phyloP scores from a whole-genome alignment of 2,329 filamentous ascomycete species.

The Leptographium lundbergii region DNA sequence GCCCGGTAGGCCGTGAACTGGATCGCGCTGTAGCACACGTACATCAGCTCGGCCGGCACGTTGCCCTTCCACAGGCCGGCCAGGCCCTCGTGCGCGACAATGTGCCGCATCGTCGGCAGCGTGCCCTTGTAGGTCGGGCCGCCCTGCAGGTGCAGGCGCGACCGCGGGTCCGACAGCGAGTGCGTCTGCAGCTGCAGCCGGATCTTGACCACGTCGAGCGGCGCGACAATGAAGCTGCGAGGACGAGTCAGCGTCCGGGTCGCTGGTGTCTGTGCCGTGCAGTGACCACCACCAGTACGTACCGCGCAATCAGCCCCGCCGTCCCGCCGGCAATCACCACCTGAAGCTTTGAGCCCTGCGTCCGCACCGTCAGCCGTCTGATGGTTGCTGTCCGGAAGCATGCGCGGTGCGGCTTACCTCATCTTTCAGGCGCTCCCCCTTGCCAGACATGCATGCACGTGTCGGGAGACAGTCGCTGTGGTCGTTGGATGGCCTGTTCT shows the following conservation, averaged over 20 bases:
- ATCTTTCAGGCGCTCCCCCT: slow-evolving; percentile 41
- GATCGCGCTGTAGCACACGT: slow-evolving; percentile 76
- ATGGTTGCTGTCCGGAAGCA: not conserved
- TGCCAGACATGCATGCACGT: slow-evolving; percentile 30
- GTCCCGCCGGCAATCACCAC: slow-evolving; percentile 43
- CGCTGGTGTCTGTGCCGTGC: not conserved
- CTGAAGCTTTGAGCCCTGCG: slow-evolving; percentile 41
- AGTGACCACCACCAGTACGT: slow-evolving; percentile 10
- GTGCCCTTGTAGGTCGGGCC: slow-evolving; percentile 60
- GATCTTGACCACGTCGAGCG: slow-evolving; percentile 96
- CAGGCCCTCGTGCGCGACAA: slow-evolving; percentile 69
- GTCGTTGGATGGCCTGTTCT: not conserved
- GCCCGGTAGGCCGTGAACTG: slow-evolving; percentile 86
- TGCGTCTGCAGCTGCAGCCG: slow-evolving; percentile 87
- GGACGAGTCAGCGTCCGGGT: not conserved
- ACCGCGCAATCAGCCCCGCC: slow-evolving; percentile 83
- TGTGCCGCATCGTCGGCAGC: slow-evolving; percentile 60
- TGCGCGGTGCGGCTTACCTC: slow-evolving; percentile 27
- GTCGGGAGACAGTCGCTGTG: not conserved
- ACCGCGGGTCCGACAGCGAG: slow-evolving; percentile 62
- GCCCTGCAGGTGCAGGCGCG: slow-evolving; percentile 34
- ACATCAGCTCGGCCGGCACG: slow-evolving; percentile 86
- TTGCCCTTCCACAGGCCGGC: slow-evolving; percentile 95
- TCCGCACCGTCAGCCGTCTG: not conserved
- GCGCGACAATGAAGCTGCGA: slow-evolving; percentile 75